Base-by-base conservation (phyloP, 192 early-diverging fungal species). In the Mortierella hygrophila region DNA sequence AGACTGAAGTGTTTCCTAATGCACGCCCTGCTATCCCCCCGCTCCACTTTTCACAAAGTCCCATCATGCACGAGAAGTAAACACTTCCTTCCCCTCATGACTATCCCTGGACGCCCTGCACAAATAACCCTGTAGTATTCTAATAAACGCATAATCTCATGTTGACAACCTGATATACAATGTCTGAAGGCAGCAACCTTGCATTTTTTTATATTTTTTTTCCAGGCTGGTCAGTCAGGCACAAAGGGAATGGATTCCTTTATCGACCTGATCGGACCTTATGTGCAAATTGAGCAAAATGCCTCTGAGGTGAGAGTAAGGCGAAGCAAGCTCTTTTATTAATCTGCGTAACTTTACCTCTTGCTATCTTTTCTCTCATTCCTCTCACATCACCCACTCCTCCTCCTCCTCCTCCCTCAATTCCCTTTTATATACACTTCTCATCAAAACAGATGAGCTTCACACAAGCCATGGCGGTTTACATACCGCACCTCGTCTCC, bases 51-150 rank as follows among this genome's bases (percentile, higher is more conserved):
- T 69, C 78, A 8, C 74, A 86, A 37, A 86, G 83, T 37, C 83
- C 83, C 9, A 86, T 86, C 54, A 49, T 86, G 18, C 68, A 86
- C 73, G 83, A 86, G 49, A 86, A 86, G 52, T 77, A 76, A 29
- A n/a, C 7, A 0, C 18, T 55, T 47, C 23, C 1, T 40, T 23
- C 37, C 52, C 54, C 44, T 49, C 71, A 47, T 44, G 32, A 41
- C 44, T 26, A 1, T 44, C 72, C n/a, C 49, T 74, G 72, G n/a
- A 72, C 41, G 21, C 55, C 52, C 4, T 57, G 55, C 21, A 26
- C n/a, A 26, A 26, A 26, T 26, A 57, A 23, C n/a, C 20, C 55
- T 6, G n/a, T 57, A 57, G 55, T 52, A 52, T 4, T 18, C 9
- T 57, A 57, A 57, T 57, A 57, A 57, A 57, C n/a, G 55, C 21